phyloP scores from a whole-genome alignment of 257 asterid species.

The Apocynum venetum region DNA sequence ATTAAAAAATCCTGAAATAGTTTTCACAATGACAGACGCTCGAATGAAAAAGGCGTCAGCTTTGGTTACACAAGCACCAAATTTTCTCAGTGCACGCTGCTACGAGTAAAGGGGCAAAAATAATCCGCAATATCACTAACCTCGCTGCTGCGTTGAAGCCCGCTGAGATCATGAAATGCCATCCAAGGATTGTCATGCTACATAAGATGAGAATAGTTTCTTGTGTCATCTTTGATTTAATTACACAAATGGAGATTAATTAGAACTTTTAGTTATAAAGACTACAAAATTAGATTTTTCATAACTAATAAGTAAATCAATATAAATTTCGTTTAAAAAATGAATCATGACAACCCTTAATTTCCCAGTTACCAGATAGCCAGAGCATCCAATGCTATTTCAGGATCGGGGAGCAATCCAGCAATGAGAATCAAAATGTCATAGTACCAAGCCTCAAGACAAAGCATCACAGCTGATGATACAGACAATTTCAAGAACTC shows the following conservation, averaged over 20 bases:
- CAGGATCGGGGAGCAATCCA: conserved; percentile 24
- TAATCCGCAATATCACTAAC: conserved; percentile 5
- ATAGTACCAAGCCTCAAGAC: conserved; percentile 25
- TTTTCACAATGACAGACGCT: too few relatives aligned
- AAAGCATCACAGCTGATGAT: conserved; percentile 27
- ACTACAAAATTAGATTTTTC: background rate
- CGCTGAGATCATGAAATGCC: conserved; percentile 33
- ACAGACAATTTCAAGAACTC: conserved; percentile 21
- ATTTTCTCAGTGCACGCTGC: too few relatives aligned
- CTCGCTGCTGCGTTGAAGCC: conserved; percentile 42
- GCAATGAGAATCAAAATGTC: conserved; percentile 18
- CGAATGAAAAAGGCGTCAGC: too few relatives aligned
- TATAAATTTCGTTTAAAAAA: too few relatives aligned
- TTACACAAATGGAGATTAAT: too few relatives aligned
- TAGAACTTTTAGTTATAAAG: background rate
- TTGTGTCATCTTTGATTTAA: too few relatives aligned
- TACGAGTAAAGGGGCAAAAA: too few relatives aligned
- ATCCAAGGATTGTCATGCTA: conserved; percentile 29
- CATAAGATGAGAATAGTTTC: background rate
- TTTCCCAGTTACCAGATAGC: conserved; percentile 14
- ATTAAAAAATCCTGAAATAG: too few relatives aligned
- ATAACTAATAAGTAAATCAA: too few relatives aligned
- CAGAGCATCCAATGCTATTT: conserved; percentile 17
- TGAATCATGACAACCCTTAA: too few relatives aligned
- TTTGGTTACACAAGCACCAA: too few relatives aligned